A percentile compares a stretch with the other conserved stretches of the same genome.
phyloP scores from a whole-genome alignment of 495 filamentous ascomycete genomes.

The Friedmanniomyces simplex region DNA sequence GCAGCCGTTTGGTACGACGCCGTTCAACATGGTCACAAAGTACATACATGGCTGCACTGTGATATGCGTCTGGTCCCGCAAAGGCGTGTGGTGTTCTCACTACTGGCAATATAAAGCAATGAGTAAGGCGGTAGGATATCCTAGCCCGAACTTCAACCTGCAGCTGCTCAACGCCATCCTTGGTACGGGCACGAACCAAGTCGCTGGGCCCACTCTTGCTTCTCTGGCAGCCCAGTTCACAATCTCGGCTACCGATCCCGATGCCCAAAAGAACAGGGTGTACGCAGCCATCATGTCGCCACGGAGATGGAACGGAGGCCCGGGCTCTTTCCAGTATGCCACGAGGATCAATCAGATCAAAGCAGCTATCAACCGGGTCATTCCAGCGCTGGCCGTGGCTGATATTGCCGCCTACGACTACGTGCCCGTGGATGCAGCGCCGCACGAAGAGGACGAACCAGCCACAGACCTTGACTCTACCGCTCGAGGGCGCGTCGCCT shows the following conservation, averaged over 20 bases:
- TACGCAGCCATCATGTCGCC: not conserved
- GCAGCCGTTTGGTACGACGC: not conserved
- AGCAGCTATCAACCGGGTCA: not conserved
- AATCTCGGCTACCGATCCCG: not conserved
- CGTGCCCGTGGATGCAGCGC: not conserved
- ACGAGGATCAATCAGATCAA: not conserved
- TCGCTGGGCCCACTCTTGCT: not conserved
- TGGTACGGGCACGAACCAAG: not conserved
- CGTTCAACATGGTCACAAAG: not conserved
- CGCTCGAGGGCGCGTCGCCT: not conserved
- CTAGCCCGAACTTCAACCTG: not conserved
- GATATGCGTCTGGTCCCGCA: not conserved
- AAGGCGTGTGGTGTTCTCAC: not conserved
- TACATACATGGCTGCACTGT: not conserved
- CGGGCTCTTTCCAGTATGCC: not conserved
- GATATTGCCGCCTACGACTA: not conserved
- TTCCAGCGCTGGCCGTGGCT: not conserved
- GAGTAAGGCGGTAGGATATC: not conserved
- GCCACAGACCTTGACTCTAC: not conserved
- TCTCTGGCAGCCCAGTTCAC: not conserved
- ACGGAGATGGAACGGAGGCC: not conserved
- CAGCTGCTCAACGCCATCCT: not conserved
- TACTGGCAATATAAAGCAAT: not conserved
- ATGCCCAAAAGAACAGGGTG: not conserved
- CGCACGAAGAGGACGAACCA: not conserved